phyloP scores from a whole-genome alignment of 768 basidiomycete species.

The Panaeolus papilionaceus region DNA sequence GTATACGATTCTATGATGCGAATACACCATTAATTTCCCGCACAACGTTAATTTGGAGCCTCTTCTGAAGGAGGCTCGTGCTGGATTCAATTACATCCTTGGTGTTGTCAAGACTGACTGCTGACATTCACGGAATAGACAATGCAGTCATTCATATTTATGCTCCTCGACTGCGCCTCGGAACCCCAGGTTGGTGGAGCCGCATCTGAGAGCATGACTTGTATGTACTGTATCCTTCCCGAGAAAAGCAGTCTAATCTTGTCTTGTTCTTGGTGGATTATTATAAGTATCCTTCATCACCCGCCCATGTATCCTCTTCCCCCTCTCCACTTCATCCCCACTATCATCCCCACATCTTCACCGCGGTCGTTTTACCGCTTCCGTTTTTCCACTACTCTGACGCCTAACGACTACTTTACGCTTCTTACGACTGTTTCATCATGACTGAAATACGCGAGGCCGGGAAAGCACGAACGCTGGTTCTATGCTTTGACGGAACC shows the following conservation, averaged over 20 bases:
- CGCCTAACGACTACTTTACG: background rate
- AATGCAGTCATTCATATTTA: background rate
- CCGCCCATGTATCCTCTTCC: background rate
- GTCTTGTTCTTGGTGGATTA: background rate
- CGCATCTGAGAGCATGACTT: background rate
- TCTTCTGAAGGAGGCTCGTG: background rate
- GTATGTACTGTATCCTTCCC: background rate
- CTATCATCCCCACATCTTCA: background rate
- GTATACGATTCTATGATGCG: background rate
- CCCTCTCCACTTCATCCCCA: background rate
- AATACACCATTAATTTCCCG: background rate
- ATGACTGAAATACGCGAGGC: conserved; percentile 10
- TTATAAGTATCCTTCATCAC: background rate
- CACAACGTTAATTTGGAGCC: background rate
- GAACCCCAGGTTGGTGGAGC: conserved; percentile 2
- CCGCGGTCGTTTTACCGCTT: background rate
- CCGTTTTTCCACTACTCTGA: background rate
- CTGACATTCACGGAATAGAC: conserved; percentile 2
- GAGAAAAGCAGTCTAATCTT: conserved; percentile 12
- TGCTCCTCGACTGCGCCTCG: background rate
- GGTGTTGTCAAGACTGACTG: background rate
- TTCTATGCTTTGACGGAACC: conserved; percentile 79
- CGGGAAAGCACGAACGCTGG: conserved; percentile 47
- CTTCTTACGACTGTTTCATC: background rate
- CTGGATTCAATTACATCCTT: background rate